Conservation (phyloP, 2,329 filamentous ascomycete genomes). For the Aspergillus tanneri region DNA sequence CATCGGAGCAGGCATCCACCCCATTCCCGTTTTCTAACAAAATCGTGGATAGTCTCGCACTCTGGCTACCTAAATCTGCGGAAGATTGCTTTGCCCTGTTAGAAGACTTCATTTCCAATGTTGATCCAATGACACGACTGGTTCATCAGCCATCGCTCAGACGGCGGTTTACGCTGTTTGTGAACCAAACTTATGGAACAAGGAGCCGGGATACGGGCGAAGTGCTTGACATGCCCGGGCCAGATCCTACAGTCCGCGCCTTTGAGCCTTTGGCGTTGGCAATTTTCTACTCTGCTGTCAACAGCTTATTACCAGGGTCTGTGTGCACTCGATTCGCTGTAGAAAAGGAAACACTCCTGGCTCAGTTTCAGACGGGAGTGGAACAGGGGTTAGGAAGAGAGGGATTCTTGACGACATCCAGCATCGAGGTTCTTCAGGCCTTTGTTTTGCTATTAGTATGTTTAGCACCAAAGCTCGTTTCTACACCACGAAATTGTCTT, state of each 20-base stretch:
- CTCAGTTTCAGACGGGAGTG: constrained; percentile 5
- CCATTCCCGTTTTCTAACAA: not conserved
- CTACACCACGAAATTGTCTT: not conserved
- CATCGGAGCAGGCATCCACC: not conserved
- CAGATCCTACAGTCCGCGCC: not conserved
- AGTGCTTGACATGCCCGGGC: not conserved
- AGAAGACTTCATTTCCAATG: constrained; percentile 5
- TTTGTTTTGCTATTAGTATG: constrained; percentile 8
- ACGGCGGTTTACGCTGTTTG: constrained; percentile 2
- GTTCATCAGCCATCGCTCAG: constrained; percentile 6
- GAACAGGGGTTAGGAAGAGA: constrained; percentile 7
- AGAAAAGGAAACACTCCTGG: constrained; percentile 3
- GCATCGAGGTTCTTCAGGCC: constrained; percentile 8
- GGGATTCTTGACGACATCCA: constrained; percentile 3
- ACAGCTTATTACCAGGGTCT: constrained; percentile 2
- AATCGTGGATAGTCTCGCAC: not conserved
- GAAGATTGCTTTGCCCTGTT: constrained; percentile 8
- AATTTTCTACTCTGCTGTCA: constrained; percentile 7
- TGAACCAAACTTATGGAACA: constrained; percentile 1
- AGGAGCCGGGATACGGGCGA: not conserved
- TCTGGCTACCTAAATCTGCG: constrained; percentile 4
- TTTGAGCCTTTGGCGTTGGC: constrained; percentile 10
- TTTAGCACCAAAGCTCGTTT: not conserved
- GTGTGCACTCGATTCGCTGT: not conserved
- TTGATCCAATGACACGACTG: constrained; percentile 9